Conservation (phyloP, 163 green algal species). For the Scenedesmus sp. region DNA sequence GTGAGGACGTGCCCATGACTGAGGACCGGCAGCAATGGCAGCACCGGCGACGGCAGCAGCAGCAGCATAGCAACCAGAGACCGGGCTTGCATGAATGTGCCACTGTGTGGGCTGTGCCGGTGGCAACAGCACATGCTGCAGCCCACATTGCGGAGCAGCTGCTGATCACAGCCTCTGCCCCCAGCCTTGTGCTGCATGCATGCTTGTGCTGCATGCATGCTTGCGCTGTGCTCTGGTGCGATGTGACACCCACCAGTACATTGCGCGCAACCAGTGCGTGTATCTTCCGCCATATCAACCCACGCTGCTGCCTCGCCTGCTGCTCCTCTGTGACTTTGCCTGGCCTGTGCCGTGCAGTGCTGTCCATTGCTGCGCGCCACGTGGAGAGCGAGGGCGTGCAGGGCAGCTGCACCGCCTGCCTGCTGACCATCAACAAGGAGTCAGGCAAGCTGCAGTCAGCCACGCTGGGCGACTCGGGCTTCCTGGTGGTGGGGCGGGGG, state of each 20-base stretch:
- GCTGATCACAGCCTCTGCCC: too few species aligned
- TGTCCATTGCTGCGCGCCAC: slow-evolving; percentile 66
- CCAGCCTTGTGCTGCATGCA: too few species aligned
- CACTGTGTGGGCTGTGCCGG: too few species aligned
- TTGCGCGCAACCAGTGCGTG: not conserved
- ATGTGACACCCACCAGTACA: not conserved
- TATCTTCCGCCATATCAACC: not conserved
- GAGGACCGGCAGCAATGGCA: not conserved
- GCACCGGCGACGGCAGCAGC: not conserved
- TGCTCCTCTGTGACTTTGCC: not conserved
- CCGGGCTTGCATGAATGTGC: too few species aligned
- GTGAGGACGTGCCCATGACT: not conserved
- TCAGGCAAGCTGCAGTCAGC: slow-evolving; percentile 79
- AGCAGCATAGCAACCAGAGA: too few species aligned
- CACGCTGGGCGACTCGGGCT: slow-evolving; percentile 92
- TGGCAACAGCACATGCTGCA: too few species aligned
- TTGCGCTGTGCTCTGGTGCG: not conserved
- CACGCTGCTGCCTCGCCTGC: not conserved
- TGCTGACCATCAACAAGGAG: slow-evolving; percentile 82
- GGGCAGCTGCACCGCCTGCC: slow-evolving; percentile 82
- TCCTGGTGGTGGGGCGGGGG: slow-evolving; percentile 76
- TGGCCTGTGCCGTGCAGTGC: slow-evolving; percentile 52
- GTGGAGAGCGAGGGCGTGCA: slow-evolving; percentile 67
- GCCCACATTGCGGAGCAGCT: too few species aligned
- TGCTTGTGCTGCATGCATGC: not conserved